Evolutionary conservation across 139 green algal genomes (phyloP), one percentile per base, ranked within the genome.

Genomic region (Volvox africanus): DNA sequence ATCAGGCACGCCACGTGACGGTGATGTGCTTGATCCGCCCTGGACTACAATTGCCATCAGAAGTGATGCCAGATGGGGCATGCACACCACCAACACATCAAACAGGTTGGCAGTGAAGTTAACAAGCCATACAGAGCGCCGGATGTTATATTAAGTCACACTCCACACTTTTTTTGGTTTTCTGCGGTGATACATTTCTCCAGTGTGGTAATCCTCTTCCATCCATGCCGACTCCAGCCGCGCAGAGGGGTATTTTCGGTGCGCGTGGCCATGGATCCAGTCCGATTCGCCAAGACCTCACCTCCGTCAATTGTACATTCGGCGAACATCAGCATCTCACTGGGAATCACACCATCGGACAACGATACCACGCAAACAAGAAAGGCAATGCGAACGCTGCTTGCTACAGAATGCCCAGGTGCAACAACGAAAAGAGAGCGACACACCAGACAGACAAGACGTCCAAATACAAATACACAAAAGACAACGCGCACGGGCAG

Each of bases 181-280:
- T 79, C 22, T 18, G 75, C 14, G 36, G 78, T 84, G 36, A 84
- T 67, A 84, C 36, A 26, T 9, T 79, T 82, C 36, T 67, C 37
- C 78, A 84, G 78, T 84, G 78, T 84, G 36, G 78, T 67, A 67
- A 65, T 35, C 78, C 62, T 12, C 78, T 84, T 84, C 78, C 32
- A 68, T 84, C 37, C 78, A 84, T 84, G 78, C 78, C 78, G 67
- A 14, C 22, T 68, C 78, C 36, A 84, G 24, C 36, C 17, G 78
- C 78, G 36, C 78, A 68, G 18, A 24, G 35, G 2, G 22, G 12
- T 2, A 68, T 11, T 16, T 84, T 33, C 19, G 18, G 36, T 35
- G 78, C 78, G 78, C 37, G 36, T 84, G 78, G 78, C 78, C 78
- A 84, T 84, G 78, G 36, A 84, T 32, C 67, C 78, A 1, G 37